These are phyloP conservation scores for Fusarium robinianum DNA, from an alignment of 2,329 filamentous ascomycete species.

Conservation along the genomic window DNA sequence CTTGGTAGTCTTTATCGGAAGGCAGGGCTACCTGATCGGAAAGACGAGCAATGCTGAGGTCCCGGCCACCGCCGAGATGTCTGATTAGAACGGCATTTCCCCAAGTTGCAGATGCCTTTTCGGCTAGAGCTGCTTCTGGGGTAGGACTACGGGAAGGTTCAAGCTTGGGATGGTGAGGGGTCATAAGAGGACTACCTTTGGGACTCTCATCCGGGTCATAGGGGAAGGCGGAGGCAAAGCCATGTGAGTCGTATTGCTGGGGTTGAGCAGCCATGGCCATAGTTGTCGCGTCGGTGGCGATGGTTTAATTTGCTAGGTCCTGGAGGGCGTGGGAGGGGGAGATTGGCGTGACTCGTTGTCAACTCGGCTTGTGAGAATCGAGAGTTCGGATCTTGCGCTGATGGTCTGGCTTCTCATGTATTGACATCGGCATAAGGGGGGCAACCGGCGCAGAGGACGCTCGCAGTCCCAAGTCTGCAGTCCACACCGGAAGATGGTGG, in stretches of 20 bases:
- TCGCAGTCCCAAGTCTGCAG: too few relatives aligned
- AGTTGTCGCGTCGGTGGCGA: constrained; percentile 36
- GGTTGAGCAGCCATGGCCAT: constrained; percentile 43
- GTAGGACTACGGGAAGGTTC: constrained; percentile 41
- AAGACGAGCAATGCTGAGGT: constrained; percentile 64
- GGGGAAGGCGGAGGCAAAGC: constrained; percentile 39
- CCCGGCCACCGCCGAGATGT: constrained; percentile 65
- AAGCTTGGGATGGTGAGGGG: constrained; percentile 41
- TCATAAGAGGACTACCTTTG: constrained; percentile 48
- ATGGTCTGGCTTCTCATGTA: too few relatives aligned
- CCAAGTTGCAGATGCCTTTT: constrained; percentile 59
- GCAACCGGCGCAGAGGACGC: too few relatives aligned
- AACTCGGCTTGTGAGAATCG: constrained; percentile 5
- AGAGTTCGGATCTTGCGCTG: too few relatives aligned
- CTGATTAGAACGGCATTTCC: constrained; percentile 70
- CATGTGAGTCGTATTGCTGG: constrained; percentile 40
- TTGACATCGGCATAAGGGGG: too few relatives aligned
- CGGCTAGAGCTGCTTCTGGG: constrained; percentile 44
- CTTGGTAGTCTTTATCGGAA: constrained; percentile 43
- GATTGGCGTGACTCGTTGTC: constrained; percentile 21
- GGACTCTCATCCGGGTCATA: constrained; percentile 52
- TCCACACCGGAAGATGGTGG: too few relatives aligned
- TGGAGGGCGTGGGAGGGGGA: constrained; percentile 19
- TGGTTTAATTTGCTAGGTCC: constrained; percentile 44
- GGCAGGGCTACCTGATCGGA: constrained; percentile 60